A percentile compares a stretch with the other conserved stretches of the same genome.
These are phyloP conservation scores for Camelina sativa DNA, from an alignment of 345 rosid species.

Conservation along the genomic window DNA sequence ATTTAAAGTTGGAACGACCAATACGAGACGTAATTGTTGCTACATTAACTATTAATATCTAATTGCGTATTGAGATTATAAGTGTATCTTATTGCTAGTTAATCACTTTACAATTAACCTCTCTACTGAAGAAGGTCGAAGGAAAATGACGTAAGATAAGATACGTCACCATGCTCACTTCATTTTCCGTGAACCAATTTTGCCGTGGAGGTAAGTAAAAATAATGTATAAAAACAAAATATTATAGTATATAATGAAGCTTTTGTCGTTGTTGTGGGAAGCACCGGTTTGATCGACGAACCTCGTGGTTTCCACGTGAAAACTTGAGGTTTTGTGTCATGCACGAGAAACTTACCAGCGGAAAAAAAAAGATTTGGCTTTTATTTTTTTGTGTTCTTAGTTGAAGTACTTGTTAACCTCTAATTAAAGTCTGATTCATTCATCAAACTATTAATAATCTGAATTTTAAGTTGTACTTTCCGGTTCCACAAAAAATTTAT, in stretches of 20 bases:
- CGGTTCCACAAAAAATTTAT: not conserved
- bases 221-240: not conserved
- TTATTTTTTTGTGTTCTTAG: not conserved
- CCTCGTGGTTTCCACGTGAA: constrained; percentile 9
- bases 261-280: constrained; percentile 23
- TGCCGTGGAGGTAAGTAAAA: not conserved
- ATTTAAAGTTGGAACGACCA: constrained; percentile 24
- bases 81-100: constrained; percentile 30
- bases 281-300: not conserved
- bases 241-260: not conserved
- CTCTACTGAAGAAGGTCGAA: constrained; percentile 20
- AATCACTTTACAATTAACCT: constrained; percentile 4
- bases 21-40: constrained; percentile 28
- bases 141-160: constrained; percentile 26
- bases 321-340: not conserved
- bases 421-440: not conserved
- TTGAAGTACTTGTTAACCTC: not conserved
- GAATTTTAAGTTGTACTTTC: not conserved
- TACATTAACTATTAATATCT: not conserved
- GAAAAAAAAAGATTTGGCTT: not conserved
- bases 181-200: constrained; percentile 5
- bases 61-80: constrained; percentile 24
- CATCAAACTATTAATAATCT: not conserved
- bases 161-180: constrained; percentile 24
- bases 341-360: constrained; percentile 6